These are phyloP conservation scores for Blastobotrys elegans DNA, from an alignment of 1,139 yeast species.

Conservation along the genomic window DNA sequence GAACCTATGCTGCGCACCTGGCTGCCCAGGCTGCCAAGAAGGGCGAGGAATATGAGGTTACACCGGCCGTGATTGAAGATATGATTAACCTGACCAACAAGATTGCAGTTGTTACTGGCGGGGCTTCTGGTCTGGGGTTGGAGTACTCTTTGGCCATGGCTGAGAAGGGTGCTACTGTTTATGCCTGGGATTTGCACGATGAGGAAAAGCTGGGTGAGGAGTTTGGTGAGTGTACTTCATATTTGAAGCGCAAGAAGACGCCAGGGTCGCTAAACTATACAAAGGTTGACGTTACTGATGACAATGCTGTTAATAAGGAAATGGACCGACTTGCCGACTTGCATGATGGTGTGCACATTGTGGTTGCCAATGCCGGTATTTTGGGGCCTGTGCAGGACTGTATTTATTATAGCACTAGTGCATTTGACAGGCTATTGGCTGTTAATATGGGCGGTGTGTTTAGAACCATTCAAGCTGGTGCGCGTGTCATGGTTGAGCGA, in stretches of 20 bases:
- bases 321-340: constrained; percentile 58
- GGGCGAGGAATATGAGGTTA: constrained; percentile 24
- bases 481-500: constrained; percentile 51
- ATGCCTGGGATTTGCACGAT: constrained; percentile 13
- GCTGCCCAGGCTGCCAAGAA: constrained; percentile 27
- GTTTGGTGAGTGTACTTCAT: constrained; percentile 59
- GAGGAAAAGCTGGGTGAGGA: constrained; percentile 44
- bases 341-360: constrained; percentile 55
- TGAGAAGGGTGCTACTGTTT: constrained; percentile 71
- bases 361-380: constrained; percentile 59
- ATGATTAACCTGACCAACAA: constrained; percentile 51
- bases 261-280: constrained; percentile 35
- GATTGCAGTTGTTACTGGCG: constrained; percentile 68
- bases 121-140: constrained; percentile 66
- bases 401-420: constrained; percentile 30
- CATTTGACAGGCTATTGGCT: constrained; percentile 67
- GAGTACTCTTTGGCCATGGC: constrained; percentile 69
- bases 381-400: constrained; percentile 7
- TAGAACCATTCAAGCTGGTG: constrained; percentile 60
- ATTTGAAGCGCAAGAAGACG: constrained; percentile 55
- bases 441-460: constrained; percentile 77
- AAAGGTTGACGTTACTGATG: constrained; percentile 43
- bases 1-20: constrained; percentile 29
- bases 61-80: constrained; percentile 12
- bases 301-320: constrained; percentile 52